A percentile compares a stretch with the other conserved stretches of the same genome.
Conservation (phyloP, 164 flowering plant species). For the Dillenia suffruticosa region DNA sequence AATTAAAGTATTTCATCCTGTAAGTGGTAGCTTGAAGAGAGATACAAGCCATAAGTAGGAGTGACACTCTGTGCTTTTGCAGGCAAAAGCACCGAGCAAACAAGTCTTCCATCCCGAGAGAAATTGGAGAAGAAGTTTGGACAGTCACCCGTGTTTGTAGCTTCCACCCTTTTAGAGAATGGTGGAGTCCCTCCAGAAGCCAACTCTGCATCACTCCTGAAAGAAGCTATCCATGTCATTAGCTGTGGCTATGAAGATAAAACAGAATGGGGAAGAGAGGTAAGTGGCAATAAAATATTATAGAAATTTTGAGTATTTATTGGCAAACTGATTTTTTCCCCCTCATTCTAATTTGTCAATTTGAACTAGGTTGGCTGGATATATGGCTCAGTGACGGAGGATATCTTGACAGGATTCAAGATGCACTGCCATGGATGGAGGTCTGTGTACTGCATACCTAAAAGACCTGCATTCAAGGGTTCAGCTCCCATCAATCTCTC, state of each 20-base stretch:
- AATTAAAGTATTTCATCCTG: neutral
- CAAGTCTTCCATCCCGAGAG: constrained; percentile 30
- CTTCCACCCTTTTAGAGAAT: constrained; percentile 42
- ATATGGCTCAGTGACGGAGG: constrained; percentile 53
- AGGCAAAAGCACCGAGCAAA: constrained; percentile 26
- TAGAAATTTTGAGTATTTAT: neutral
- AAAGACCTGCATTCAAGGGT: constrained; percentile 43
- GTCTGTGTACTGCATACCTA: constrained; percentile 50
- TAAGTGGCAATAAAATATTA: constrained; percentile 1
- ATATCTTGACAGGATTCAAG: constrained; percentile 53
- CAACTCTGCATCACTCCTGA: constrained; percentile 30
- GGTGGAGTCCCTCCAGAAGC: constrained; percentile 36
- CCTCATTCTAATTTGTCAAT: neutral
- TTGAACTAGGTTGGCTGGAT: constrained; percentile 41
- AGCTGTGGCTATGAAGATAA: constrained; percentile 61
- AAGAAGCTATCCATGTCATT: constrained; percentile 52
- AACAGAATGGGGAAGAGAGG: constrained; percentile 57
- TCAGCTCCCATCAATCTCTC: constrained; percentile 53
- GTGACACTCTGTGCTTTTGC: constrained; percentile 7
- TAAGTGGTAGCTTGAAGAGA: neutral
- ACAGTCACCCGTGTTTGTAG: constrained; percentile 44
- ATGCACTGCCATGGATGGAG: constrained; percentile 59
- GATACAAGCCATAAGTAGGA: neutral
- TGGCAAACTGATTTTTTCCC: neutral
- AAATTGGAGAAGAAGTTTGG: constrained; percentile 50